Conservation (phyloP, 2,329 filamentous ascomycete genomes). For the Lomentospora prolificans region DNA sequence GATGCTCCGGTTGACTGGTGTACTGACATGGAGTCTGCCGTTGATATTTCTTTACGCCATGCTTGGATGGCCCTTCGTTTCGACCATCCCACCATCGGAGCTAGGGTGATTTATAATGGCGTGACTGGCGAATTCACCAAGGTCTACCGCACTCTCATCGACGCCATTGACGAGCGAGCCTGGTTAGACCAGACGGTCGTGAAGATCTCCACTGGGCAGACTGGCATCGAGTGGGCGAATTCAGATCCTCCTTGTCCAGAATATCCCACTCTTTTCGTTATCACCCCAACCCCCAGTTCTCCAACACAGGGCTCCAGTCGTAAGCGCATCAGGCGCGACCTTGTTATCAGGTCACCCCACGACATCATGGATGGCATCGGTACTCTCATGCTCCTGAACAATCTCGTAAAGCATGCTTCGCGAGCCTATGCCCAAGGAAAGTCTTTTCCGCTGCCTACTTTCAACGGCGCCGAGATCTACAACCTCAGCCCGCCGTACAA, state of each 20-base stretch:
- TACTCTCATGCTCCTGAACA: slow-evolving; percentile 23
- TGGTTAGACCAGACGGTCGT: slow-evolving; percentile 24
- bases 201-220: slow-evolving; percentile 14
- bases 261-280: slow-evolving; percentile 22
- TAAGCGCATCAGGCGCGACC: slow-evolving; percentile 17
- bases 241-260: slow-evolving; percentile 23
- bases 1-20: background rate
- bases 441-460: slow-evolving; percentile 8
- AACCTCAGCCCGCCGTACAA: slow-evolving; percentile 19
- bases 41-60: slow-evolving; percentile 21
- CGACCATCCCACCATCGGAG: slow-evolving; percentile 23
- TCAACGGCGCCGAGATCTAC: slow-evolving; percentile 15
- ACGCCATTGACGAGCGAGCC: slow-evolving; percentile 2
- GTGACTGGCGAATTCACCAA: slow-evolving; percentile 18
- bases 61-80: slow-evolving; percentile 25
- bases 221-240: slow-evolving; percentile 23
- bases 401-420: slow-evolving; percentile 16
- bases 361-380: slow-evolving; percentile 31
- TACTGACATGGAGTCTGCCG: slow-evolving; percentile 7
- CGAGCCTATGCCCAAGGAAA: slow-evolving; percentile 14
- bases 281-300: slow-evolving; percentile 13
- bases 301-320: background rate
- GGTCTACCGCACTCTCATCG: slow-evolving; percentile 13
- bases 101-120: slow-evolving; percentile 15
- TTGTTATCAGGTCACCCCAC: slow-evolving; percentile 26